These are phyloP conservation scores for Sextonia rubra DNA, from an alignment of 164 flowering plant genomes.

Conservation along the genomic window DNA sequence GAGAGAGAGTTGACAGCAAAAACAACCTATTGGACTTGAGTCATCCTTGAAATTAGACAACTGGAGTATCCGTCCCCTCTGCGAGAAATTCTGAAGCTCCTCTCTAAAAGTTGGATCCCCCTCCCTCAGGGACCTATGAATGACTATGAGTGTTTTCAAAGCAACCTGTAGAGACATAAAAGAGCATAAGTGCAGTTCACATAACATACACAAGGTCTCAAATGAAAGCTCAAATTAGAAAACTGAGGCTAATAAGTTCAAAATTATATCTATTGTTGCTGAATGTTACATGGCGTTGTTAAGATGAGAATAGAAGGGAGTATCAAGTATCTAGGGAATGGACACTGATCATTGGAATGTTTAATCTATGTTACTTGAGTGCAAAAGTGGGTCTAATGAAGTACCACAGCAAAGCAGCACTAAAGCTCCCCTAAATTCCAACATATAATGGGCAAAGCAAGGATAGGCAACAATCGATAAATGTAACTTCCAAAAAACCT, in stretches of 20 bases:
- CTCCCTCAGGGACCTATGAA: conserved; percentile 84
- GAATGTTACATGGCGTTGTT: background rate
- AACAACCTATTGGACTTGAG: conserved; percentile 85
- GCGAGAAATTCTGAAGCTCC: conserved; percentile 77
- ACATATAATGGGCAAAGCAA: no score
- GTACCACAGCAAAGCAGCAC: no score
- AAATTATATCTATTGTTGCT: background rate
- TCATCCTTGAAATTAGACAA: conserved; percentile 96
- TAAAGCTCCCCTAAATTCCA: no score
- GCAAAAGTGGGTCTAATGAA: no score
- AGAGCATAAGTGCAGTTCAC: background rate
- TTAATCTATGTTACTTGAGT: no score
- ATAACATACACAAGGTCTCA: background rate
- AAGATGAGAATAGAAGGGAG: no score
- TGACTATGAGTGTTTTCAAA: conserved; percentile 80
- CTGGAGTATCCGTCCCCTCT: conserved; percentile 76
- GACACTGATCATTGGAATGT: no score
- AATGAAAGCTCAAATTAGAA: background rate
- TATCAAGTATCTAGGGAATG: no score
- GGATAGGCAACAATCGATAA: no score
- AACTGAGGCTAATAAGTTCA: background rate
- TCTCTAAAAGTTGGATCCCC: conserved; percentile 97
- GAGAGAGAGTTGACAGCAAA: background rate
- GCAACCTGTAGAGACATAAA: conserved; percentile 62
- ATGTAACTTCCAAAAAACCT: no score